Conservation (phyloP, 225 moss, liverwort and hornwort genomes). For the Pseudisothecium myosuroides region DNA sequence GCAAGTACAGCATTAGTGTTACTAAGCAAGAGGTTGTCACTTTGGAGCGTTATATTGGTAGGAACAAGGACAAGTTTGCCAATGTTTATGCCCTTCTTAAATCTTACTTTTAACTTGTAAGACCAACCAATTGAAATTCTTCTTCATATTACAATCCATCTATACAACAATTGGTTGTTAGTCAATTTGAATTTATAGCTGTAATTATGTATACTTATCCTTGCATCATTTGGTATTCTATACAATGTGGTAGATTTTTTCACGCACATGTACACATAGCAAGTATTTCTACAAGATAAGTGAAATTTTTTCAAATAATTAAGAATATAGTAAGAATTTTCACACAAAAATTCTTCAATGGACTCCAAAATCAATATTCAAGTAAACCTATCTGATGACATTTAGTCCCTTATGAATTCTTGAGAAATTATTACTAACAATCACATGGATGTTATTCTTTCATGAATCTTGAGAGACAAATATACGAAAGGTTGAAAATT, state of each 20-base stretch:
- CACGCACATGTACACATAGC: accelerated
- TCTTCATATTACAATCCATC: too few species aligned
- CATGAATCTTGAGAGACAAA: background rate
- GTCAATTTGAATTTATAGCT: background rate
- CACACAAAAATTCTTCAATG: background rate
- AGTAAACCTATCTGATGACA: background rate
- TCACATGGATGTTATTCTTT: background rate
- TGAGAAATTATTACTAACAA: too few species aligned
- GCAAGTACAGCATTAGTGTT: constrained; percentile 1
- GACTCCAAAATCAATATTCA: background rate
- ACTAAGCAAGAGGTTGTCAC: constrained; percentile 38
- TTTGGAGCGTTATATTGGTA: constrained; percentile 7
- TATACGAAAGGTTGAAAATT: background rate
- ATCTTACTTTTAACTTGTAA: constrained; percentile 14
- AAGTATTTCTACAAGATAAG: background rate
- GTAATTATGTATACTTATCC: too few species aligned
- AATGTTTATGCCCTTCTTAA: constrained; percentile 16
- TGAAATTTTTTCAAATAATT: background rate
- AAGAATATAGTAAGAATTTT: background rate
- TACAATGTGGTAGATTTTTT: too few species aligned
- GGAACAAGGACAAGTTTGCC: constrained; percentile 13
- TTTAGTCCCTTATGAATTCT: background rate
- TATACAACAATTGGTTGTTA: accelerated
- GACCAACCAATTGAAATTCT: background rate
- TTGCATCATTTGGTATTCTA: background rate